Base-by-base conservation (phyloP, 2,329 filamentous ascomycete genomes). In the Aspergillus hortae region DNA sequence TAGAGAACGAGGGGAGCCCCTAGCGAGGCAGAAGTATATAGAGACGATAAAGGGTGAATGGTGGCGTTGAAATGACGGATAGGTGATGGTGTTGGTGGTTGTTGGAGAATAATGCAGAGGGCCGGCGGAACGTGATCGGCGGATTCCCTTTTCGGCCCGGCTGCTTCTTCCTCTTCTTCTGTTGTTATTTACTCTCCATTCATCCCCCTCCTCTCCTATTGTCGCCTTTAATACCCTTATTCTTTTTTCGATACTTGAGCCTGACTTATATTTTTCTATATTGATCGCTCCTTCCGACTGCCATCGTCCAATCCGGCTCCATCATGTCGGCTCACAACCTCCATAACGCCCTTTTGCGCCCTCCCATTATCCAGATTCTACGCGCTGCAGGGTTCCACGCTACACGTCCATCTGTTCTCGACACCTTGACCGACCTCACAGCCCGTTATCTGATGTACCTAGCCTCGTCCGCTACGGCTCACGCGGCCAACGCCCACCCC, bases 361-460 rank as follows among this genome's bases (percentile, higher is more conserved):
- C 92, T 2, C 86, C 87, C 44, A 84, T 96, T 55, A 84, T 97
- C 52, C 91, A 96, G 73, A 92, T 95, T 64, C 84, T 97, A 47
- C 90, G 92, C 66, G 90, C 92, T 27, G 87, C 90, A 21, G 92
- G 92, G 67, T 97, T 95, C 75, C 89, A 95, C 69, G 81, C 87
- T 40, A 89, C 90, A 46, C 85, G 85, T 49, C 86, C 90, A 2
- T 87, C 87, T 3, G 91, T 95, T 6, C 79, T 96, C 52, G 92
- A 97, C 73, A 86, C 89, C 9, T 71, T 96, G n/a, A 89, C 90
- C 12, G 91, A 96, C 71, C 80, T 97, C 6, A 86, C 90, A 0
- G 88, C 87, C 41, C 85, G 89, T 59, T 95, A 96, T 71, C 76
- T 97, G 52, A 76, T 84, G 19, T 75, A 89, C 3, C 83, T 96